Percentiles rank a stretch among this genome's conserved stretches.
phyloP scores from a whole-genome alignment of 2,329 filamentous ascomycete species.

The Pyrenophora seminiperda region DNA sequence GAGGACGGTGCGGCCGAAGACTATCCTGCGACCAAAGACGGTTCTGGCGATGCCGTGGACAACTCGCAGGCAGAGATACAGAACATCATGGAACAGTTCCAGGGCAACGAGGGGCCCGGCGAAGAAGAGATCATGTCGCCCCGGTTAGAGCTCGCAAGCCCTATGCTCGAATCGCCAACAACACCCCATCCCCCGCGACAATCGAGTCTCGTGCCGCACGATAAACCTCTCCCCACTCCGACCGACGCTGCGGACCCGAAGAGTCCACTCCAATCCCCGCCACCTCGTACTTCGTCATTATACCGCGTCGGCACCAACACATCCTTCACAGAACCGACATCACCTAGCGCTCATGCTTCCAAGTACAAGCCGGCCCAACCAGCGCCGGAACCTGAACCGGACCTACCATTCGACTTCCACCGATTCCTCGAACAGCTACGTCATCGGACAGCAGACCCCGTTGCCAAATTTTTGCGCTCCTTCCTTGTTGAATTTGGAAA shows the following conservation, averaged over 20 bases:
- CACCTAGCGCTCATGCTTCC: conserved; percentile 42
- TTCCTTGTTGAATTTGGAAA: conserved; percentile 95
- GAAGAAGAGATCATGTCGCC: conserved; percentile 92
- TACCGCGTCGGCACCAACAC: conserved; percentile 38
- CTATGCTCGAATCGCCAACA: conserved; percentile 67
- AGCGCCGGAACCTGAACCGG: conserved; percentile 69
- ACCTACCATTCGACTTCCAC: conserved; percentile 94
- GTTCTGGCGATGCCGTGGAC: conserved; percentile 49
- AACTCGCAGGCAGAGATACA: conserved; percentile 86
- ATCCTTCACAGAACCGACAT: conserved; percentile 40
- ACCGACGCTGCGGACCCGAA: conserved; percentile 29
- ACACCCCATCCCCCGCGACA: conserved; percentile 78
- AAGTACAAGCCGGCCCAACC: conserved; percentile 65
- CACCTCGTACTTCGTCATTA: conserved; percentile 43
- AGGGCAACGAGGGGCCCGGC: conserved; percentile 71
- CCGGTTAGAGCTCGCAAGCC: conserved; percentile 79
- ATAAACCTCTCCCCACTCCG: conserved; percentile 46
- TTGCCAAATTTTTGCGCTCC: conserved; percentile 92
- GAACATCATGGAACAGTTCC: conserved; percentile 97
- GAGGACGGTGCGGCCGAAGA: conserved; percentile 42
- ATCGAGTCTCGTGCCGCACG: conserved; percentile 80
- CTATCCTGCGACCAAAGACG: conserved; percentile 57
- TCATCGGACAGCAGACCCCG: conserved; percentile 96
- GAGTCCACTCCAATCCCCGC: conserved; percentile 37
- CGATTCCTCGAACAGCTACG: conserved; percentile 93